Percentiles rank a stretch among this genome's conserved stretches.
Conservation (phyloP, 73 alveolate species). For the Symbiodinium natans region DNA sequence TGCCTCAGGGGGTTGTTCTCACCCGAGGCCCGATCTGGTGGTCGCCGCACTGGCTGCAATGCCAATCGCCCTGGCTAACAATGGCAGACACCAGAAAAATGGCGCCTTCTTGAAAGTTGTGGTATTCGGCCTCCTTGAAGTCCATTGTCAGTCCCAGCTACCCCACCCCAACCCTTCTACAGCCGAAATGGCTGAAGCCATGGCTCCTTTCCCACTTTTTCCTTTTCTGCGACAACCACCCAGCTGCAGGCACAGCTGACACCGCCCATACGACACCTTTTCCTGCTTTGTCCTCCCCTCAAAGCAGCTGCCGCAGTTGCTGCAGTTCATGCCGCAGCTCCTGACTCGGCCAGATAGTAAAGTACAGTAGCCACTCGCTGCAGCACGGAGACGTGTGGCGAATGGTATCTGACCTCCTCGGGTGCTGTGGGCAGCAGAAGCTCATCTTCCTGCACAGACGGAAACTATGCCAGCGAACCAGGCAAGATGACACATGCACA, state of each 20-base stretch:
- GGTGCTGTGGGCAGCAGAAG: background rate
- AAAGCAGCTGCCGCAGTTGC: slow-evolving; percentile 63
- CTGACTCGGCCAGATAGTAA: background rate
- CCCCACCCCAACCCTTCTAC: background rate
- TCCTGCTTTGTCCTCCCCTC: slow-evolving; percentile 7
- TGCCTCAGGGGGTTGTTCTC: no score
- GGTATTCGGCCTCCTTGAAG: slow-evolving; percentile 2
- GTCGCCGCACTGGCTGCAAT: slow-evolving; percentile 60
- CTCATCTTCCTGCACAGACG: background rate
- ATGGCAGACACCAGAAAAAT: no score
- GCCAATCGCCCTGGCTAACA: slow-evolving; percentile 77
- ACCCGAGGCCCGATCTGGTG: slow-evolving; percentile 18
- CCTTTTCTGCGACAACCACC: background rate
- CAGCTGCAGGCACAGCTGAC: background rate
- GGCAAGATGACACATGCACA: no score
- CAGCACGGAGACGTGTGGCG: no score
- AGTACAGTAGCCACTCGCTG: no score
- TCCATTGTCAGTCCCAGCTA: background rate
- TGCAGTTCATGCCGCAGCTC: slow-evolving; percentile 53
- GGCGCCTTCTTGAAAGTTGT: no score
- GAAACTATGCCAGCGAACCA: no score
- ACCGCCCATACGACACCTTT: background rate
- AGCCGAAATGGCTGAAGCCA: no score
- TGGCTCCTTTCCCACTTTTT: no score
- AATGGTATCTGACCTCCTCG: background rate